Evolutionary conservation across 768 basidiomycete species (phyloP).

Genomic region (Podaxis carcinomalis): DNA sequence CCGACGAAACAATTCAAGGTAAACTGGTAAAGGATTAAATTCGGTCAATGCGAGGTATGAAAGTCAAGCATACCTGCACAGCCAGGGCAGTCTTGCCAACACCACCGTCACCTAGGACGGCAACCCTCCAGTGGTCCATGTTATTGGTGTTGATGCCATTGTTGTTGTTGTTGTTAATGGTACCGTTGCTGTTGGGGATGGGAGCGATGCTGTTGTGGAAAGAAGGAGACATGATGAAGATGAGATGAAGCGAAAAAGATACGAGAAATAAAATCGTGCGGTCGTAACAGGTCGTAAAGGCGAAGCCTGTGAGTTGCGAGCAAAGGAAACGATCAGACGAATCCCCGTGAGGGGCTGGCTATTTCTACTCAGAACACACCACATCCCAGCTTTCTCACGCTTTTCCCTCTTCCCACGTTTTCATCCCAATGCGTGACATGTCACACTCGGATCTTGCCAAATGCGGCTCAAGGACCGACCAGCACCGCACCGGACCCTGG

Average conservation of each 20-base stretch:
- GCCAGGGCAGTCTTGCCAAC: slow-evolving; percentile 96
- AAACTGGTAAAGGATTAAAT: slow-evolving; percentile 49
- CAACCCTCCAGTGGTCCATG: slow-evolving; percentile 95
- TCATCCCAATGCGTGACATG: slow-evolving; percentile 12
- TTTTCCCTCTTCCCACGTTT: slow-evolving; percentile 1
- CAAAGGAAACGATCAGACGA: slow-evolving; percentile 13
- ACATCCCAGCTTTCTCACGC: slow-evolving; percentile 12
- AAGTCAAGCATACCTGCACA: slow-evolving; percentile 67
- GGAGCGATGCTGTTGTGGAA: slow-evolving; percentile 10
- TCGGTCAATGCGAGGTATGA: slow-evolving; percentile 8
- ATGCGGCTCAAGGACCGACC: slow-evolving; percentile 1
- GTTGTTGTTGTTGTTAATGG: slow-evolving; percentile 7
- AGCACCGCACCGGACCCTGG: neutral
- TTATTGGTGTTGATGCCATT: slow-evolving; percentile 5
- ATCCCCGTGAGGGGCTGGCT: slow-evolving; percentile 13
- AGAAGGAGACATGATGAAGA: slow-evolving; percentile 27
- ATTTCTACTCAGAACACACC: slow-evolving; percentile 12
- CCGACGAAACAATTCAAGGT: slow-evolving; percentile 96
- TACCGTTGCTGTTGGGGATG: slow-evolving; percentile 7
- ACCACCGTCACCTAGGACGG: slow-evolving; percentile 94
- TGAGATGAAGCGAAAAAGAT: slow-evolving; percentile 30
- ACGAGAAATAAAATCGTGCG: slow-evolving; percentile 32
- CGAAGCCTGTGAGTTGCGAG: slow-evolving; percentile 13
- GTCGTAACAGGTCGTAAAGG: slow-evolving; percentile 64
- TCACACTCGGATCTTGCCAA: slow-evolving; percentile 5